Evolutionary conservation across 106 monocot species (phyloP).

Genomic region (Platanthera guangdongensis): DNA sequence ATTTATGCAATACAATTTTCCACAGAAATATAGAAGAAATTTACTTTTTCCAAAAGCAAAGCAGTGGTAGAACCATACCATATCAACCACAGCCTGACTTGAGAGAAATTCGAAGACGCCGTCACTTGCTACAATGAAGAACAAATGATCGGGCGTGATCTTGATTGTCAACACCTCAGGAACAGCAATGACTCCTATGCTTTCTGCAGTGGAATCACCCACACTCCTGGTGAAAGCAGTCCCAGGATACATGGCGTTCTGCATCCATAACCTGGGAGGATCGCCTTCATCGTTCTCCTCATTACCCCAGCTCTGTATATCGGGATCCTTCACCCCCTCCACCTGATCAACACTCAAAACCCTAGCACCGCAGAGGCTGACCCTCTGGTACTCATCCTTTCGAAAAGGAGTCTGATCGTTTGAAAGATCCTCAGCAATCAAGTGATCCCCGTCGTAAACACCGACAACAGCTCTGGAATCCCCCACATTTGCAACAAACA

Average conservation of each 20-base stretch:
- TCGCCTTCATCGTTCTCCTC: constrained; percentile 68
- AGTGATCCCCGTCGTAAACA: constrained; percentile 25
- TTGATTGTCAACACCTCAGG: constrained; percentile 60
- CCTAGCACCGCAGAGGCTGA: constrained; percentile 57
- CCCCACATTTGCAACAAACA: constrained; percentile 76
- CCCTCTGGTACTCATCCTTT: constrained; percentile 78
- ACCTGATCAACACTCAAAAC: constrained; percentile 76
- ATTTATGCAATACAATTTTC: too few relatives aligned
- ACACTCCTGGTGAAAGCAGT: constrained; percentile 90
- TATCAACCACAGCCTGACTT: constrained; percentile 73
- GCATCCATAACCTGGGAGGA: constrained; percentile 82
- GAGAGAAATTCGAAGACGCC: constrained; percentile 89
- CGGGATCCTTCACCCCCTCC: constrained; percentile 61
- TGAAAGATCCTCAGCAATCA: constrained; percentile 58
- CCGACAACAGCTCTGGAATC: constrained; percentile 75
- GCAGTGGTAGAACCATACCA: constrained; percentile 33
- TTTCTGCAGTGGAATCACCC: constrained; percentile 71
- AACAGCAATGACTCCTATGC: constrained; percentile 62
- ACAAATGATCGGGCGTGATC: constrained; percentile 45
- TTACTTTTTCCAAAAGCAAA: not conserved
- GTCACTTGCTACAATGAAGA: constrained; percentile 83
- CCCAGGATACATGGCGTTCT: constrained; percentile 73
- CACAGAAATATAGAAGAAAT: too few relatives aligned
- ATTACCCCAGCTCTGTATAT: constrained; percentile 52
- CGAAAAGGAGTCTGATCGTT: constrained; percentile 79